These are phyloP conservation scores for Chaetomium sp. DNA, from an alignment of 2,329 filamentous ascomycete species.

Conservation along the genomic window DNA sequence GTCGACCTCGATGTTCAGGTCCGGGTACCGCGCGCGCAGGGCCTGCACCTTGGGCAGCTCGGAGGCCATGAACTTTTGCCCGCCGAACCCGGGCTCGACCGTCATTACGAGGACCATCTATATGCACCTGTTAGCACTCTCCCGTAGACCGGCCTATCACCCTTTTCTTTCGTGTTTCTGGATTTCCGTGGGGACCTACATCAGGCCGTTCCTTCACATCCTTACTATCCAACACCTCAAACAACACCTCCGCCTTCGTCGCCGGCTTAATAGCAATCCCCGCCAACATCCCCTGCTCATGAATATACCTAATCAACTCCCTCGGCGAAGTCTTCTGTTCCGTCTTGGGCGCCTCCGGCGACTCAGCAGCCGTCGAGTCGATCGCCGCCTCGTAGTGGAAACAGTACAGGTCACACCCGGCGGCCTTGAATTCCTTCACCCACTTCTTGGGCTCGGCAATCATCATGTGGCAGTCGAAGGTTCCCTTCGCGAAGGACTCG, in stretches of 20 bases:
- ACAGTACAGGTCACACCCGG: constrained; percentile 97
- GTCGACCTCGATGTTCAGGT: constrained; percentile 93
- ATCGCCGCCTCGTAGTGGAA: constrained; percentile 98
- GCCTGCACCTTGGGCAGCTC: constrained; percentile 90
- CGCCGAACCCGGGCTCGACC: constrained; percentile 92
- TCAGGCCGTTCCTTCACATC: constrained; percentile 76
- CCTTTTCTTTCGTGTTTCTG: too few relatives aligned
- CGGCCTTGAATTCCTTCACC: constrained; percentile 90
- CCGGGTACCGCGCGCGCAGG: constrained; percentile 75
- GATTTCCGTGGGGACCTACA: too few relatives aligned
- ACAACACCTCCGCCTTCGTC: constrained; percentile 85
- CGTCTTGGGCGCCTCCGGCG: constrained; percentile 57
- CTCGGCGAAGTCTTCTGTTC: constrained; percentile 72
- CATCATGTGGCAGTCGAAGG: constrained; percentile 99
- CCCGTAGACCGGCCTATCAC: too few relatives aligned
- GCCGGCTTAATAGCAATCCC: constrained; percentile 94
- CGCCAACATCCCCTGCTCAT: constrained; percentile 78
- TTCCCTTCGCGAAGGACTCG: constrained; percentile 68
- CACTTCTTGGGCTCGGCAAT: constrained; percentile 98
- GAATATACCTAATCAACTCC: constrained; percentile 84
- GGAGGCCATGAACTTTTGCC: constrained; percentile 96
- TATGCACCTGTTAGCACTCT: neutral
- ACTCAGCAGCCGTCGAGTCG: constrained; percentile 71
- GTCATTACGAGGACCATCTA: constrained; percentile 99
- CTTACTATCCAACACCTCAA: constrained; percentile 73